Base-by-base conservation (phyloP, 352 stramenopile species). In the Phytophthora cactorum region DNA sequence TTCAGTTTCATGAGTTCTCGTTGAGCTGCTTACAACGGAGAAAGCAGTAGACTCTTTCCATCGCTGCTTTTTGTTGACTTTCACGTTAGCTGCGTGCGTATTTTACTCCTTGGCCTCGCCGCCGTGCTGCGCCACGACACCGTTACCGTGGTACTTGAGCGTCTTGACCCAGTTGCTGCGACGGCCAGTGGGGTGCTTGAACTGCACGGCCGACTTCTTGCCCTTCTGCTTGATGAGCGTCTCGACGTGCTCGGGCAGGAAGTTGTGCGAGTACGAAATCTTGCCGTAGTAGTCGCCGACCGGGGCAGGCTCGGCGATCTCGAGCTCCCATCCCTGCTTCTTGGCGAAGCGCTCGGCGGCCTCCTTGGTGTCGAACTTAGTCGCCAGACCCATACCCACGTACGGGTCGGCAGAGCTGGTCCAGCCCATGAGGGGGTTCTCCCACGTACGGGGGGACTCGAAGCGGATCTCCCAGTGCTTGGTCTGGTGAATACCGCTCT, bases 351-450 rank as follows among this genome's bases (percentile, higher is more conserved):
- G 28, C 46, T 96, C 70, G 14, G 95, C 95, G 10, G 95, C 87
- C 64, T 93, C 83, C 54, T 94, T 84, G 45, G 81, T 97, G 68
- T 95, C 82, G 59, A 98, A 98, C 68, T 89, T 92, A 70, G 96
- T 72, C 64, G 90, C 79, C 58, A 96, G 77, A 64, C 75, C 79
- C 58, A 96, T 75, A 64, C 75, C 88, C 38, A 93, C 81, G 67
- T 97, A 87, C 51, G 93, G 75, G 77, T 98, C 95, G 28, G 85
- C 86, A 43, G 82, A 95, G 56, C 79, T 95, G 32, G 91, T 96
- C 95, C 95, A 98, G 59, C 93, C 93, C 95, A 98, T 98, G 31
- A 98, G 81, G 27, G 93, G 91, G 82, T 98, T 98, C 25, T 84
- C 74, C 95, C 95, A 98, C 66, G 82, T 92, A 53, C 82, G 83